Evolutionary conservation across 495 filamentous ascomycete species (phyloP).

Genomic region (Penicillium robsamsonii): DNA sequence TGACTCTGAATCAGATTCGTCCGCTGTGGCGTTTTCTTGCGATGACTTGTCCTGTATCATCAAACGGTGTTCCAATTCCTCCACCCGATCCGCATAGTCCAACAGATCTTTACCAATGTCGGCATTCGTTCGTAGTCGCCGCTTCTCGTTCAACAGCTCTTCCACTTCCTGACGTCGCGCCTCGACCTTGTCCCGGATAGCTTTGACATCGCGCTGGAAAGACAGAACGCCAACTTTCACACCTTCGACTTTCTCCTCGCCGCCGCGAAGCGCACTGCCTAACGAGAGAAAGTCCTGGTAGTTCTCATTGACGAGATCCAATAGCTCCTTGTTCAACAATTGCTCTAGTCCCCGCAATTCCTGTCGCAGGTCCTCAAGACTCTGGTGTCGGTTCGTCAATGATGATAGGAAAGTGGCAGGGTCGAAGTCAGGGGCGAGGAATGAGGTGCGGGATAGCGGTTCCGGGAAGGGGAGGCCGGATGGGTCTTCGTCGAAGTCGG

Average conservation of each 20-base stretch:
- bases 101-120: conserved; percentile 64
- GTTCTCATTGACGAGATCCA: conserved; percentile 91
- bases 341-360: conserved; percentile 78
- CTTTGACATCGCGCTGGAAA: conserved; percentile 74
- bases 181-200: conserved; percentile 54
- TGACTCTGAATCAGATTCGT: conserved; percentile 37
- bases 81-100: conserved; percentile 66
- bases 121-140: conserved; percentile 47
- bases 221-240: conserved; percentile 82
- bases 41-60: conserved; percentile 45
- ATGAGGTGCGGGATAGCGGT: conserved; percentile 74
- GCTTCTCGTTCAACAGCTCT: conserved; percentile 53
- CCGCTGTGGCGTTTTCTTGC: conserved; percentile 4
- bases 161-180: conserved; percentile 53
- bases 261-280: conserved; percentile 76
- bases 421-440: conserved; percentile 75
- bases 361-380: conserved; percentile 85
- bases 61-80: conserved; percentile 72
- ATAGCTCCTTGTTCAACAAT: conserved; percentile 74
- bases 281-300: conserved; percentile 86
- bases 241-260: conserved; percentile 89
- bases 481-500: conserved; percentile 59
- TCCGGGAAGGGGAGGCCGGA: conserved; percentile 77
- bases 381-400: conserved; percentile 84
- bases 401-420: conserved; percentile 80